phyloP scores from a whole-genome alignment of 805 yeast genomes.

The Candida patagonica region DNA sequence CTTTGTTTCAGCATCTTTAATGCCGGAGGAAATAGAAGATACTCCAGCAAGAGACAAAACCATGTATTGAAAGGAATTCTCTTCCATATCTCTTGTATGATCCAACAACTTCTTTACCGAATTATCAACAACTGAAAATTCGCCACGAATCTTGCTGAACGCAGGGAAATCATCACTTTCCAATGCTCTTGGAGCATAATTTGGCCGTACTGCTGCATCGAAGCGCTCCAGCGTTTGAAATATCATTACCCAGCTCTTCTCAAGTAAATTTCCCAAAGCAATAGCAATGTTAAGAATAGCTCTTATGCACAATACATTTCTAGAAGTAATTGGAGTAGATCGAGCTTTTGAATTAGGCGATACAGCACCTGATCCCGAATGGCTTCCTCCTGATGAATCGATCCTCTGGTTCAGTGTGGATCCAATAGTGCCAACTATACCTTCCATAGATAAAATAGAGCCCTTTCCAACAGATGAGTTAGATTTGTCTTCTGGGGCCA shows the following conservation, averaged over 20 bases:
- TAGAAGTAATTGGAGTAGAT: conserved; percentile 35
- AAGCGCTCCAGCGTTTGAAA: conserved; percentile 41
- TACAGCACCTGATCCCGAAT: neutral
- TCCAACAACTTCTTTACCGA: conserved; percentile 56
- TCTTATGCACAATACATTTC: conserved; percentile 68
- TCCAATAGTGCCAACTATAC: conserved; percentile 18
- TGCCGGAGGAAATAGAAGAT: no score
- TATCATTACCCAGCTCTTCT: conserved; percentile 52
- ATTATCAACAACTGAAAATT: conserved; percentile 36
- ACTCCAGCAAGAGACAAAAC: conserved; percentile 28
- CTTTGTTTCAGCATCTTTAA: conserved; percentile 1
- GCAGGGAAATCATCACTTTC: conserved; percentile 3
- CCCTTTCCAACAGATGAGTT: conserved; percentile 4
- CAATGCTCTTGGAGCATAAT: conserved; percentile 5
- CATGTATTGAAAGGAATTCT: conserved; percentile 40
- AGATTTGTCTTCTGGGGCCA: conserved; percentile 1
- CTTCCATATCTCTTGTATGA: conserved; percentile 48
- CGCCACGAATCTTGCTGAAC: conserved; percentile 35
- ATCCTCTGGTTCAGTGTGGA: neutral
- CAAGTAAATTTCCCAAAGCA: conserved; percentile 68
- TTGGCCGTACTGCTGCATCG: conserved; percentile 17
- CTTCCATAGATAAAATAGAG: conserved; percentile 13
- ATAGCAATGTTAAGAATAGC: conserved; percentile 70
- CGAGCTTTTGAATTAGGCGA: neutral
- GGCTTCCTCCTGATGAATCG: neutral